phyloP scores from a whole-genome alignment of 768 basidiomycete genomes.

The Coprinopsis strossmayeri region DNA sequence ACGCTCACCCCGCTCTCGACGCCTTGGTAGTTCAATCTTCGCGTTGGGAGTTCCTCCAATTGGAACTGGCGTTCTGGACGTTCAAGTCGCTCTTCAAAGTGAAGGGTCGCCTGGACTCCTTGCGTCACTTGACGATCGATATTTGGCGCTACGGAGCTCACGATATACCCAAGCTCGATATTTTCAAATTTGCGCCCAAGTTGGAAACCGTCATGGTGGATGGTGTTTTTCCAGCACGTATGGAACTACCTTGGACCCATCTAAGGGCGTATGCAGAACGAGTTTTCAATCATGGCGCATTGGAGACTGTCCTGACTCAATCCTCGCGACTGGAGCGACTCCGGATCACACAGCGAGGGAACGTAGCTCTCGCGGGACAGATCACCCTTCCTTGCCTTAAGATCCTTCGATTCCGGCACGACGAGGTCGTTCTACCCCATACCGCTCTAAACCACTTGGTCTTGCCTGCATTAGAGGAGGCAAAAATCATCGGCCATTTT shows the following conservation, averaged over 20 bases:
- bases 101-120: background rate
- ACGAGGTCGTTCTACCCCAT: conserved; percentile 3
- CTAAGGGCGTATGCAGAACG: conserved; percentile 5
- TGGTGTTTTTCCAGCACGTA: background rate
- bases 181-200: background rate
- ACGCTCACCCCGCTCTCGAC: conserved; percentile 6
- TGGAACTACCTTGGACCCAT: conserved; percentile 1
- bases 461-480: conserved; percentile 8
- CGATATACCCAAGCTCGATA: background rate
- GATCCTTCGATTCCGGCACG: conserved; percentile 4
- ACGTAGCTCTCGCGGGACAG: background rate
- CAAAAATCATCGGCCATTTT: conserved; percentile 1
- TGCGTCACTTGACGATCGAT: conserved; percentile 3
- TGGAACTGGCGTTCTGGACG: background rate
- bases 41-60: conserved; percentile 5
- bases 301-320: background rate
- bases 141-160: conserved; percentile 1
- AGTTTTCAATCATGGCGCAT: background rate
- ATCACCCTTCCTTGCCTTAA: conserved; percentile 3
- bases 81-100: background rate
- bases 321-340: background rate
- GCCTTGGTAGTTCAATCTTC: conserved; percentile 1
- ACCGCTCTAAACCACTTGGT: conserved; percentile 1
- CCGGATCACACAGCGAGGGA: background rate
- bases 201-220: background rate